Evolutionary conservation across 139 green algal species (phyloP), one percentile per base, ranked within the genome.

Genomic region (Chlamydomonas eustigma): DNA sequence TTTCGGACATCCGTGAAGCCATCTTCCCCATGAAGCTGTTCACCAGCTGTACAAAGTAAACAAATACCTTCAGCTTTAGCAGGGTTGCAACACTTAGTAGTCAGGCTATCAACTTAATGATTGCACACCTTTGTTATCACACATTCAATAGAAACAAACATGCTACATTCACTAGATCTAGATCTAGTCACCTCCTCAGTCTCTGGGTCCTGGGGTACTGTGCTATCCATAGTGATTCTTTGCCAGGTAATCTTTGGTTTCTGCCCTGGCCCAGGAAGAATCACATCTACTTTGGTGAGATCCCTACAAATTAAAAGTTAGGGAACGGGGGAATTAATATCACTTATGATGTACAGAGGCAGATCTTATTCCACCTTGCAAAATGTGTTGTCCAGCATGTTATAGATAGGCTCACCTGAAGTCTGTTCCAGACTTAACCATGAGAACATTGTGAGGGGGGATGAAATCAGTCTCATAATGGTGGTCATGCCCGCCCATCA

Each of bases 401-500:
- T n/a, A n/a, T n/a, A n/a, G n/a, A n/a, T n/a, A n/a, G n/a, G n/a
- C n/a, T n/a, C n/a, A 50, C 70, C 70, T 76, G 70, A 76, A 76
- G 31, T 76, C 70, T 39, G 87, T 92, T 4, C 90, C 90, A 3
- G 81, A 88, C 80, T 95, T 95, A 73, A 92, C 77, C 28, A 95
- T 65, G 4, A 88, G 71, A 6, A 83, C 91, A 75, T 78, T 81
- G 70, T 94, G 79, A 2, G 86, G 86, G 63, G 78, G n/a, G 1
- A 83, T 77, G 37, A 80, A 78, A 3, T 69, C 78, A 4, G 77
- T 65, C 25, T 86, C 70, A 78, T 91, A 93, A 71, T 91, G 83
- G 76, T 95, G 91, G 76, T 95, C 91, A 72, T 95, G 91, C 1
- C 91, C 91, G 2, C 88, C 91, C 50, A 95, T 78, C 3, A 95